These are phyloP conservation scores for Diutina catenulata DNA, from an alignment of 1,139 yeast genomes.

Conservation along the genomic window DNA sequence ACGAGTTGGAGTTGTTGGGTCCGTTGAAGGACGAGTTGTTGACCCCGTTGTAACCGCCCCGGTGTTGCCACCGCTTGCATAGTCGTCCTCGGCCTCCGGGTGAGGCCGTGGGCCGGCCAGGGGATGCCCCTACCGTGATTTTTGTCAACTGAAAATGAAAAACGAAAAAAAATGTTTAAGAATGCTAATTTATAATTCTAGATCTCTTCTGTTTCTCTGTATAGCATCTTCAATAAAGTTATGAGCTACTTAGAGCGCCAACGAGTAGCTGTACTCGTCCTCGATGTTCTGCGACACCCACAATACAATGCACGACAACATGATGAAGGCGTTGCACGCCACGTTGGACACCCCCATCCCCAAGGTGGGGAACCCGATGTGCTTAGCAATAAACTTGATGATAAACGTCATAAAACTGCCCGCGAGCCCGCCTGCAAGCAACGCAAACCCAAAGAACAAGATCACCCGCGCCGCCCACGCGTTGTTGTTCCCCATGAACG, in stretches of 20 bases:
- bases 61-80: too few relatives aligned
- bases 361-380: constrained; percentile 72
- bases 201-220: too few relatives aligned
- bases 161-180: too few relatives aligned
- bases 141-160: too few relatives aligned
- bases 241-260: constrained; percentile 61
- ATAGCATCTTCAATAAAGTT: too few relatives aligned
- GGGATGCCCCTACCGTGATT: too few relatives aligned
- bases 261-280: constrained; percentile 87
- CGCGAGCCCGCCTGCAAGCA: constrained; percentile 89
- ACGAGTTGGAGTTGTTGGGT: constrained; percentile 40
- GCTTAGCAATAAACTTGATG: constrained; percentile 70
- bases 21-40: constrained; percentile 11
- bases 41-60: not conserved
- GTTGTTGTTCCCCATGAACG: constrained; percentile 42
- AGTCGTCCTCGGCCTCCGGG: too few relatives aligned
- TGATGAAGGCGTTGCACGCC: constrained; percentile 63
- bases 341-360: constrained; percentile 94
- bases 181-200: too few relatives aligned
- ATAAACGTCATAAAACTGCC: constrained; percentile 85
- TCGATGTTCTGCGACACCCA: constrained; percentile 95
- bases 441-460: constrained; percentile 80
- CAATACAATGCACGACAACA: constrained; percentile 76
- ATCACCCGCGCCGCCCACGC: constrained; percentile 94
- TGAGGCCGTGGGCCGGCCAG: too few relatives aligned